Evolutionary conservation across 805 yeast species (phyloP).

Genomic region (Starmerella lactis-condensi): DNA sequence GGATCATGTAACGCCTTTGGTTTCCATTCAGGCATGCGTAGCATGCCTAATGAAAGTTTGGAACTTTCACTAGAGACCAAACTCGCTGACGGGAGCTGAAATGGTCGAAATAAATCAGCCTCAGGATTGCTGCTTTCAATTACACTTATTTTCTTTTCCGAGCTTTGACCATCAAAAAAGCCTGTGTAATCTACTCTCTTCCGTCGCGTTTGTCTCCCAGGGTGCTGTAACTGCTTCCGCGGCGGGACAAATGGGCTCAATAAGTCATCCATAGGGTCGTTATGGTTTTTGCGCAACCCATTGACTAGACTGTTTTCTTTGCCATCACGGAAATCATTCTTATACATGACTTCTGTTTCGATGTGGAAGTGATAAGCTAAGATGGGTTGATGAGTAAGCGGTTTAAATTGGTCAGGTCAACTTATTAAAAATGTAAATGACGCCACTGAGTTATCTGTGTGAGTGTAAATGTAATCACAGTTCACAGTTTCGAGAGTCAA

Average conservation of each 20-base stretch:
- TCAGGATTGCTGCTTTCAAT: constrained; percentile 1
- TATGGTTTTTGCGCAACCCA: too few relatives aligned
- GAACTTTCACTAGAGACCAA: constrained; percentile 25
- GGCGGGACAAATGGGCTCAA: constrained; percentile 12
- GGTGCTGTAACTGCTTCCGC: constrained; percentile 6
- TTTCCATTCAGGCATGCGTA: constrained; percentile 43
- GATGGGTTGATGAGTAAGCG: too few relatives aligned
- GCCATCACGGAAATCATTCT: too few relatives aligned
- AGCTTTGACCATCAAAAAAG: neutral
- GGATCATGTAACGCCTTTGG: constrained; percentile 95
- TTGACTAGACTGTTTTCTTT: too few relatives aligned
- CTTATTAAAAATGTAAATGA: too few relatives aligned
- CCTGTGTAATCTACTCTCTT: constrained; percentile 6
- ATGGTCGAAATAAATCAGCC: constrained; percentile 8
- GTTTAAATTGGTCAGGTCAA: too few relatives aligned
- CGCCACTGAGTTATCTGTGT: too few relatives aligned
- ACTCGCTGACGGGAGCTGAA: constrained; percentile 9
- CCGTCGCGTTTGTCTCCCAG: constrained; percentile 7
- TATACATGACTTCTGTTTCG: too few relatives aligned
- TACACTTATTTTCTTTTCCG: neutral
- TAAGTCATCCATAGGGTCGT: too few relatives aligned
- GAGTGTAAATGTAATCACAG: too few relatives aligned
- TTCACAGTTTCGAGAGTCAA: too few relatives aligned
- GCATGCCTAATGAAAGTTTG: constrained; percentile 62
- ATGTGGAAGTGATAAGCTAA: too few relatives aligned